phyloP scores from a whole-genome alignment of 2,329 filamentous ascomycete genomes.

The Paecilomyces dactylethromorphus region DNA sequence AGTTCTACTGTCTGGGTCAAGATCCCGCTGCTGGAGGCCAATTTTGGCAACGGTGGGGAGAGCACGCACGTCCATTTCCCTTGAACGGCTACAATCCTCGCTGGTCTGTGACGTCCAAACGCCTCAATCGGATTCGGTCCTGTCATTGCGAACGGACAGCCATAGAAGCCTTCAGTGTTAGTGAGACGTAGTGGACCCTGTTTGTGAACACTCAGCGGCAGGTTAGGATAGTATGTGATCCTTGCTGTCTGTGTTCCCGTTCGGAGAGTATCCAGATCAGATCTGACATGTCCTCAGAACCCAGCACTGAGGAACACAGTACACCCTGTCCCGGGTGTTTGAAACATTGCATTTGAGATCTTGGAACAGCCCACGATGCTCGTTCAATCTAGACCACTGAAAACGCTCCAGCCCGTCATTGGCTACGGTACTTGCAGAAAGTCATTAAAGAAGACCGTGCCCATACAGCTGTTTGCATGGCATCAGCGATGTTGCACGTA shows the following conservation, averaged over 20 bases:
- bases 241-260: background rate
- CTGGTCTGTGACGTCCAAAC: background rate
- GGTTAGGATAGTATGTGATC: background rate
- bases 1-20: background rate
- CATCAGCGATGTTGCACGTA: background rate
- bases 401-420: background rate
- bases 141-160: background rate
- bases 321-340: background rate
- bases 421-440: background rate
- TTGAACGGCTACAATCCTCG: background rate
- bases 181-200: background rate
- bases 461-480: background rate
- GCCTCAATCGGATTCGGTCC: background rate
- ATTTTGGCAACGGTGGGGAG: background rate
- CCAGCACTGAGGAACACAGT: background rate
- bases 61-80: background rate
- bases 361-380: background rate
- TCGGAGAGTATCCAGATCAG: background rate
- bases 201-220: background rate
- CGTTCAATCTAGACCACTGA: background rate
- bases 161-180: background rate
- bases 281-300: background rate
- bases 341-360: background rate
- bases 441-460: background rate
- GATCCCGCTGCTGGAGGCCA: background rate